These are phyloP conservation scores for Quercus tomentella DNA, from an alignment of 331 rosid species.

Conservation along the genomic window DNA sequence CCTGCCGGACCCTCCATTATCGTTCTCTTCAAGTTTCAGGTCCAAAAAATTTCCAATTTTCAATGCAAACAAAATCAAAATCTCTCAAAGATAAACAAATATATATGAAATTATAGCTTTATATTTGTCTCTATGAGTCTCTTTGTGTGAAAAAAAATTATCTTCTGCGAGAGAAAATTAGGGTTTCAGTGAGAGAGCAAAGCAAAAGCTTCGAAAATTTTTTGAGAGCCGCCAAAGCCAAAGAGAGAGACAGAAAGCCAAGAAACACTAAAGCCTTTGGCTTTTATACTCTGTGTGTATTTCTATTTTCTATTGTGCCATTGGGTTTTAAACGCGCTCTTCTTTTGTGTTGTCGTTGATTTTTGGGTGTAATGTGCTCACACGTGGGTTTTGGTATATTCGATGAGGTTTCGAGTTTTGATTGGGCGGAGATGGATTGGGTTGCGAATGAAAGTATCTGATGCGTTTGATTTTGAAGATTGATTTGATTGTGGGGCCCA, in stretches of 20 bases:
- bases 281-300: constrained; percentile 19
- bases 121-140: not conserved
- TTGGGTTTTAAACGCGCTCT: not conserved
- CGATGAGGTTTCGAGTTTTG: not conserved
- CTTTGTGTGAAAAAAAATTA: not conserved
- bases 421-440: not conserved
- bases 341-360: not conserved
- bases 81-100: not conserved
- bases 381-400: not conserved
- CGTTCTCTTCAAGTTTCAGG: constrained; percentile 22
- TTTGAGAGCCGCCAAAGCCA: constrained; percentile 63
- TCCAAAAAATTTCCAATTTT: not conserved
- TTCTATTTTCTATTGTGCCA: too few species aligned
- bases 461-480: not conserved
- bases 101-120: not conserved
- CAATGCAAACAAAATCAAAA: not conserved
- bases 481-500: not conserved
- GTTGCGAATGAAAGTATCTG: not conserved
- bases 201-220: constrained; percentile 15
- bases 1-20: constrained; percentile 52
- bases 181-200: constrained; percentile 49
- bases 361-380: not conserved
- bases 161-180: constrained; percentile 8
- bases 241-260: not conserved
- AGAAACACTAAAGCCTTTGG: constrained; percentile 3